These are phyloP conservation scores for Collybiopsis luxurians DNA, from an alignment of 768 basidiomycete genomes.

Conservation along the genomic window DNA sequence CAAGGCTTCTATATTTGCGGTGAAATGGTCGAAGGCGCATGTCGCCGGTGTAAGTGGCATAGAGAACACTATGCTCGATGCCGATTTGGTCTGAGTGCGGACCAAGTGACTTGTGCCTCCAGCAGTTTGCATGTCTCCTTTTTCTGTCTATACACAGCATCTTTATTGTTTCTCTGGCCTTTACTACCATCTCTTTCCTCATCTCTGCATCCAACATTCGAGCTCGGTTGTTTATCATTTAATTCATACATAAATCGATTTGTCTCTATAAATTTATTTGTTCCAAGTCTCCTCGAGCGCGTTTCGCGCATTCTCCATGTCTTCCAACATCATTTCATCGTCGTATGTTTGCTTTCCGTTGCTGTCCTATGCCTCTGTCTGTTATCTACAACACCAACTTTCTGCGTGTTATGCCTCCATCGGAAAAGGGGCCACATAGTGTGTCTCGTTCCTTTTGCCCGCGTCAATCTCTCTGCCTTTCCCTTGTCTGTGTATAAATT, in stretches of 20 bases:
- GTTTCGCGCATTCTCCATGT: conserved; percentile 19
- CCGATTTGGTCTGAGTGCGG: conserved; percentile 8
- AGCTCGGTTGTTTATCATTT: conserved; percentile 7
- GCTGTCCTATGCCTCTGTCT: conserved; percentile 36
- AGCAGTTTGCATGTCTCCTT: conserved; percentile 6
- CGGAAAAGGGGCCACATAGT: conserved; percentile 11
- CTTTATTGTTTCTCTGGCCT: neutral
- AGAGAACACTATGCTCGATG: conserved; percentile 44
- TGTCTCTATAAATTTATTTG: conserved; percentile 13
- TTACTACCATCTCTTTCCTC: neutral
- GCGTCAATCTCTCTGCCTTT: conserved; percentile 13
- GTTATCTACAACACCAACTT: conserved; percentile 15
- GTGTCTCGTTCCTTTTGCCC: conserved; percentile 25
- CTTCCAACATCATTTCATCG: conserved; percentile 19
- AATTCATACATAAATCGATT: conserved; percentile 14
- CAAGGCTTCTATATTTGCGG: conserved; percentile 79
- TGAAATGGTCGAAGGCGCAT: conserved; percentile 68
- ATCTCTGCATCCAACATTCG: neutral
- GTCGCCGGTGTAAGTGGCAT: conserved; percentile 30
- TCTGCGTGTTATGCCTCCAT: conserved; percentile 10
- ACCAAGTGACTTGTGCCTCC: neutral
- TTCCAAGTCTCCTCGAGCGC: conserved; percentile 15
- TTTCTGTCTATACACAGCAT: conserved; percentile 6
- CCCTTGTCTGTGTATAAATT: conserved; percentile 8
- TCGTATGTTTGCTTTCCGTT: conserved; percentile 25